Evolutionary conservation across 805 yeast genomes (phyloP).

Genomic region (Metschnikowia sp.): DNA sequence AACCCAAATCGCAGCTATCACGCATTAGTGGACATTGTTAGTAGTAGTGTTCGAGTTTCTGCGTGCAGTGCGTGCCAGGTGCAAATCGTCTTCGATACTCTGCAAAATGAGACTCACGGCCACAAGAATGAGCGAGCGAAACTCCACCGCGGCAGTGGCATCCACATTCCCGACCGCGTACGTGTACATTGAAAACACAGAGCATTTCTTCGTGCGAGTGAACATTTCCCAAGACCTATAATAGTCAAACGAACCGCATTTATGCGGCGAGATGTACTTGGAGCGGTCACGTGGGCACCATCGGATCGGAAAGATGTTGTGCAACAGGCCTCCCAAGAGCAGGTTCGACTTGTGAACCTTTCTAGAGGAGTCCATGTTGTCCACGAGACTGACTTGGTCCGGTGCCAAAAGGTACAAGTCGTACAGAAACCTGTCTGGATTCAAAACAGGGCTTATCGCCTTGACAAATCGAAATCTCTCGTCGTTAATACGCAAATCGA

Average conservation of each 20-base stretch:
- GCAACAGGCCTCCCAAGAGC: conserved; percentile 7
- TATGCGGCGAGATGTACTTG: conserved; percentile 5
- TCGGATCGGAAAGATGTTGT: conserved; percentile 4
- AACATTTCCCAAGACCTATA: conserved; percentile 8
- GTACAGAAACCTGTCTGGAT: conserved; percentile 6
- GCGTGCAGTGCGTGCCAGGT: background rate
- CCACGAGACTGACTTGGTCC: conserved; percentile 10
- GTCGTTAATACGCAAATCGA: conserved; percentile 9
- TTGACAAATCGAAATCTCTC: conserved; percentile 12
- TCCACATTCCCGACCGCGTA: conserved; percentile 6
- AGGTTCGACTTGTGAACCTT: conserved; percentile 9
- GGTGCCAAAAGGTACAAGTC: conserved; percentile 10
- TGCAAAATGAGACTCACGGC: conserved; percentile 9
- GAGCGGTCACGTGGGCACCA: conserved; percentile 1
- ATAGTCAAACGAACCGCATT: conserved; percentile 10
- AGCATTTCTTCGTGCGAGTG: conserved; percentile 11
- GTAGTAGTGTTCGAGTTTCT: too few relatives aligned
- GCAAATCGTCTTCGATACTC: conserved; percentile 9
- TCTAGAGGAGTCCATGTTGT: conserved; percentile 8
- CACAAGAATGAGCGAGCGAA: conserved; percentile 2
- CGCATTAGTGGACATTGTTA: too few relatives aligned
- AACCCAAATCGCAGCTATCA: background rate
- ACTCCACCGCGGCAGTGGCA: conserved; percentile 8
- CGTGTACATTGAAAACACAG: conserved; percentile 6
- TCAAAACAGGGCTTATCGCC: background rate